Evolutionary conservation across 805 yeast species (phyloP), one percentile per base, ranked within the genome.

Genomic region (Pichia cephalocereana): DNA sequence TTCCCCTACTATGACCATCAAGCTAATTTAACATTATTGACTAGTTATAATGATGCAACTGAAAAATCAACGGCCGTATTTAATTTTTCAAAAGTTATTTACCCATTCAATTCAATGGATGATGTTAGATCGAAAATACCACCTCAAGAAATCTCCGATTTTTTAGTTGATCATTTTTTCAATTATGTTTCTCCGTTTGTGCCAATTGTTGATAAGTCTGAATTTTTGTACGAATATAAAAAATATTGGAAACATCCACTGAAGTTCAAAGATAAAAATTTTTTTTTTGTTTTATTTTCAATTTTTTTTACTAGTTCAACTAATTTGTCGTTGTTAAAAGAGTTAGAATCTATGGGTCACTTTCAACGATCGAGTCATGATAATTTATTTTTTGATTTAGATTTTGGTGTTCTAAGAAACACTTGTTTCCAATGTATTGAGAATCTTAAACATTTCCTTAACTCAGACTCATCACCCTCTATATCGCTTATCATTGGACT

Each of bases 121-220:
- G 49, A 47, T 3, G 48, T 57, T 6, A 47, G 39, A 11, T 32
- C 42, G 1, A 47, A 42, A 37, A 38, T 58, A 8, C 61, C 61
- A 8, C 14, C 28, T 2, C 40, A 39, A n/a, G 40, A 42, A 8
- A 41, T 46, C 1, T 46, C 53, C 14, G 58, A 57, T 43, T 10
- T 39, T 26, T 45, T 58, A 10, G 47, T 57, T 5, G 38, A 43
- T 9, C 59, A 58, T 40, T 58, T 55, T 45, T 54, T 57, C 41
- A 40, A 53, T 19, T 45, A 41, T 39, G 47, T 58, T 26, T 41
- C 41, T n/a, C 61, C 61, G 12, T 55, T 52, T 40, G 47, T 54
- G 6, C 61, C 61, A 6, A 54, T 58, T 30, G 49, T 58, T 12
- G 59, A 58, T 42, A 30, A 26, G 14, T 57, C 54, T 15, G 61